Conservation (phyloP, 2,329 filamentous ascomycete species). For the Cadophora gregata region DNA sequence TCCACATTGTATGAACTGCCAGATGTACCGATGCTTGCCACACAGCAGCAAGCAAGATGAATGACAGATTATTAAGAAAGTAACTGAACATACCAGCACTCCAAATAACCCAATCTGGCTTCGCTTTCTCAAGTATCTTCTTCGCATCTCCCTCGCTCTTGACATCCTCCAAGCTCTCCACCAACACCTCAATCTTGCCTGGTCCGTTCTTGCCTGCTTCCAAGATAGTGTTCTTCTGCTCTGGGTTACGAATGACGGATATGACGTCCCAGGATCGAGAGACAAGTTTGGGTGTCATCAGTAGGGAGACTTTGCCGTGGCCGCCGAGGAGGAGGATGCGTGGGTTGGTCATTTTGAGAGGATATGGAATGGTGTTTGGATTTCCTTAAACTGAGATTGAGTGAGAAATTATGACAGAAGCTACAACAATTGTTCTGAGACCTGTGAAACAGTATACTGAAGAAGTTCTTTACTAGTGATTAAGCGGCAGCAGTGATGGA, state of each 20-base stretch:
- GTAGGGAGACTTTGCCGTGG: constrained; percentile 78
- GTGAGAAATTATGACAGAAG: not conserved
- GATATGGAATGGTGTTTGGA: not conserved
- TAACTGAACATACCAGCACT: constrained; percentile 59
- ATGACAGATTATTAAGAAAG: not conserved
- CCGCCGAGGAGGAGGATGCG: constrained; percentile 68
- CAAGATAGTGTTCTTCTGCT: constrained; percentile 69
- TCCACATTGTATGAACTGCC: too few species aligned
- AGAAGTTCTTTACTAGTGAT: too few species aligned
- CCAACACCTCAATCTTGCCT: constrained; percentile 71
- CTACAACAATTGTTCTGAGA: too few species aligned
- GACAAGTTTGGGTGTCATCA: constrained; percentile 78
- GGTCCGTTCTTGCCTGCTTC: constrained; percentile 52
- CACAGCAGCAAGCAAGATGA: not conserved
- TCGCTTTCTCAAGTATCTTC: constrained; percentile 64
- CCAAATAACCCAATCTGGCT: constrained; percentile 72
- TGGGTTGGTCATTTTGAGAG: constrained; percentile 23
- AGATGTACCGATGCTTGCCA: not conserved
- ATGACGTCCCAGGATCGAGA: constrained; percentile 78
- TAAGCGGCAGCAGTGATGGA: too few species aligned
- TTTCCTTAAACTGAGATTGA: not conserved
- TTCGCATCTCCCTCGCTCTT: constrained; percentile 66
- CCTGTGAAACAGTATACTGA: not conserved
- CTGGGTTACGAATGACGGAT: constrained; percentile 75
- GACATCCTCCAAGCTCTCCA: constrained; percentile 75